phyloP scores from a whole-genome alignment of 2,329 filamentous ascomycete species.

The Cladosporium sp. region DNA sequence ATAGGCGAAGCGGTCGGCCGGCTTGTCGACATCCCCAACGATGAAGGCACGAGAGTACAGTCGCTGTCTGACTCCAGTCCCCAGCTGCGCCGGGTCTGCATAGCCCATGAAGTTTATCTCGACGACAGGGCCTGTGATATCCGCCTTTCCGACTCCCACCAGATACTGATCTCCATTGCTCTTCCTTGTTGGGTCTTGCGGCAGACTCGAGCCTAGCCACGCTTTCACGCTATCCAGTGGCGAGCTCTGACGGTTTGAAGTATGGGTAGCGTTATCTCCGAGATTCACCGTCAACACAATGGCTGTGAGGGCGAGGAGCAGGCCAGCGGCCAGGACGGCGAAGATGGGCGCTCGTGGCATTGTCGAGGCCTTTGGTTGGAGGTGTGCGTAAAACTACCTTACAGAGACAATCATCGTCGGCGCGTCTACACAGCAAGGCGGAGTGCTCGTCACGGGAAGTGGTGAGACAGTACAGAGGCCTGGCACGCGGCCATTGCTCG shows the following conservation, averaged over 20 bases:
- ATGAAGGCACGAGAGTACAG: slow-evolving; percentile 90
- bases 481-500: background rate
- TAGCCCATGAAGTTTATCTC: slow-evolving; percentile 93
- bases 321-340: slow-evolving; percentile 25
- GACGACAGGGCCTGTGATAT: slow-evolving; percentile 79
- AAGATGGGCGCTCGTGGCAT: slow-evolving; percentile 15
- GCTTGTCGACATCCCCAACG: slow-evolving; percentile 66
- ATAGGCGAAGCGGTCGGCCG: slow-evolving; percentile 78
- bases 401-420: background rate
- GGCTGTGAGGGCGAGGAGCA: slow-evolving; percentile 27
- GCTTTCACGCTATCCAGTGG: background rate
- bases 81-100: slow-evolving; percentile 79
- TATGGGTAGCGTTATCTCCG: background rate
- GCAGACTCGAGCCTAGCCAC: background rate
- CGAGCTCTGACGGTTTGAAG: background rate
- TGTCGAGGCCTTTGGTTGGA: background rate
- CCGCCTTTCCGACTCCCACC: slow-evolving; percentile 69
- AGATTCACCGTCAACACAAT: slow-evolving; percentile 24
- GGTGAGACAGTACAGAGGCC: background rate
- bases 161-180: slow-evolving; percentile 51
- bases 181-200: background rate
- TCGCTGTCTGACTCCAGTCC: slow-evolving; percentile 81
- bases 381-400: background rate
- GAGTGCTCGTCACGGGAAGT: background rate
- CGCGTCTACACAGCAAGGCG: slow-evolving; percentile 4